phyloP scores from a whole-genome alignment of 208 protist genomes.

The Herpetomonas tarakana region DNA sequence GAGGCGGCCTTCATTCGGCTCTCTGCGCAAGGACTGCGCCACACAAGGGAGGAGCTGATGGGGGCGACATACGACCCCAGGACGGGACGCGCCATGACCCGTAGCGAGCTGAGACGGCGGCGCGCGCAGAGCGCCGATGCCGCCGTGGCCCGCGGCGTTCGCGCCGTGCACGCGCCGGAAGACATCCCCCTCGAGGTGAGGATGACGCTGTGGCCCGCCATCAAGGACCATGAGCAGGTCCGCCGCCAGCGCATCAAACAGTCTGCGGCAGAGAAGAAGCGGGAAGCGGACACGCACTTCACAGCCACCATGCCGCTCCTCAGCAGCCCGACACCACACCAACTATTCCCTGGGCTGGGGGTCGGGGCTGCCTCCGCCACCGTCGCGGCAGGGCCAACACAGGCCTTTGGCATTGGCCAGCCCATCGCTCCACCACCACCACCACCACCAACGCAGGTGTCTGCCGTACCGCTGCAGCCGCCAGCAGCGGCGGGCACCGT shows the following conservation, averaged over 20 bases:
- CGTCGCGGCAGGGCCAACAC: neutral
- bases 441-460: neutral
- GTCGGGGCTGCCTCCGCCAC: slow-evolving; percentile 1
- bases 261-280: slow-evolving; percentile 34
- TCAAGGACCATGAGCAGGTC: slow-evolving; percentile 81
- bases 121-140: slow-evolving; percentile 30
- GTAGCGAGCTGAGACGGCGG: slow-evolving; percentile 4
- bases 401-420: slow-evolving; percentile 22
- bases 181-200: slow-evolving; percentile 75
- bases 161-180: slow-evolving; percentile 4
- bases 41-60: slow-evolving; percentile 50
- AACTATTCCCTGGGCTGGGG: slow-evolving; percentile 14
- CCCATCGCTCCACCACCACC: slow-evolving; percentile 4
- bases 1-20: slow-evolving; percentile 47
- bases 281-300: slow-evolving; percentile 46
- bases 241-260: slow-evolving; percentile 71
- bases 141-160: slow-evolving; percentile 4
- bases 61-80: slow-evolving; percentile 24
- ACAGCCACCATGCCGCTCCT: slow-evolving; percentile 40
- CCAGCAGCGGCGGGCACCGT: slow-evolving; percentile 1
- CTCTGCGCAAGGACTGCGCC: slow-evolving; percentile 49
- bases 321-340: slow-evolving; percentile 17
- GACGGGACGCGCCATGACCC: neutral
- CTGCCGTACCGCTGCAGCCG: neutral
- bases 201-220: slow-evolving; percentile 74